Percentiles rank a stretch among this genome's conserved stretches.
Evolutionary conservation across 75 land plant genomes (phyloP).

Genomic region (Pinus albicaulis): DNA sequence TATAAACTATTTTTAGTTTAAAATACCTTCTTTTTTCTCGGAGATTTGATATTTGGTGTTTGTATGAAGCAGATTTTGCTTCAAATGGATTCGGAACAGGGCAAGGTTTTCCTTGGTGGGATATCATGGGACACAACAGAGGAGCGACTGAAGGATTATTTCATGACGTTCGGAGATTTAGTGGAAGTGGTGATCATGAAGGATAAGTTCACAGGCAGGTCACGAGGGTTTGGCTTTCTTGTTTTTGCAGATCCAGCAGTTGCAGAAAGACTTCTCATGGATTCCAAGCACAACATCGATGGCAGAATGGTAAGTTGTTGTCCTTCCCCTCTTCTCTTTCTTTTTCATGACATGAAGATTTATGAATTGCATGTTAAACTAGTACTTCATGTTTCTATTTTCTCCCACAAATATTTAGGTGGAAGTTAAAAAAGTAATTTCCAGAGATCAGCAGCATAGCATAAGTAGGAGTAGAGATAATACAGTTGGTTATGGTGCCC

Average conservation of each 20-base stretch:
- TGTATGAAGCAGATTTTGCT: too few relatives aligned
- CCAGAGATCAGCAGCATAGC: slow-evolving; percentile 50
- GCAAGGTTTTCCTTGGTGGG: slow-evolving; percentile 30
- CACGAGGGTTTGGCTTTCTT: slow-evolving; percentile 38
- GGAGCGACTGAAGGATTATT: slow-evolving; percentile 22
- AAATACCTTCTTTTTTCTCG: too few relatives aligned
- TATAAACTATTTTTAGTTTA: too few relatives aligned
- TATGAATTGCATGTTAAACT: slow-evolving; percentile 9
- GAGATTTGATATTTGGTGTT: too few relatives aligned
- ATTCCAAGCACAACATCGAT: slow-evolving; percentile 9
- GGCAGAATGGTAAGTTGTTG: too few relatives aligned
- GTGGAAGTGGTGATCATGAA: slow-evolving; percentile 38
- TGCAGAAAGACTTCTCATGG: neutral
- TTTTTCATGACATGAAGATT: neutral
- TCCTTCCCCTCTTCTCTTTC: too few relatives aligned
- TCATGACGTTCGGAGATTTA: slow-evolving; percentile 31
- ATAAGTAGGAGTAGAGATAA: slow-evolving; percentile 21
- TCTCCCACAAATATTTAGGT: slow-evolving; percentile 17
- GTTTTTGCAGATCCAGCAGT: slow-evolving; percentile 30
- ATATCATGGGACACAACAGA: neutral
- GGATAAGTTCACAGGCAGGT: slow-evolving; percentile 36
- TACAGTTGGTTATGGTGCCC: slow-evolving; percentile 22
- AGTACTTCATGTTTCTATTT: neutral
- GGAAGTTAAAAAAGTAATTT: slow-evolving; percentile 50
- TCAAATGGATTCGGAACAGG: slow-evolving; percentile 30